Percentiles rank a stretch among this genome's conserved stretches.
Evolutionary conservation across 2,329 filamentous ascomycete genomes (phyloP).

Genomic region (Teratosphaeria epicoccoides): DNA sequence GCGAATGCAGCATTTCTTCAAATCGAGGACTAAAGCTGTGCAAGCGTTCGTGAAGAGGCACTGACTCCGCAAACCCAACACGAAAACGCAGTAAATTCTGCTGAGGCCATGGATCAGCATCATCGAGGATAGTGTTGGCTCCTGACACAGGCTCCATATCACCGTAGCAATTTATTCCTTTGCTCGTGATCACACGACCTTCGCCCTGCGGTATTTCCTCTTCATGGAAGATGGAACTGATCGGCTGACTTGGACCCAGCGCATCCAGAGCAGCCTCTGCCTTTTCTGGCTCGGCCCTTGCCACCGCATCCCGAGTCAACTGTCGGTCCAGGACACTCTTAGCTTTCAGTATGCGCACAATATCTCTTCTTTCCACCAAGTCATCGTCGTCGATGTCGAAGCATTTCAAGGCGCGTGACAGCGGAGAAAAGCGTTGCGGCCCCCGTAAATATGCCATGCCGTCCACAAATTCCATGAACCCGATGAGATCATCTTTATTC

Average conservation of each 20-base stretch:
- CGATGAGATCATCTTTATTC: constrained; percentile 78
- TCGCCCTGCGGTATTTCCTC: constrained; percentile 25
- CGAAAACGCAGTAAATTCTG: constrained; percentile 7
- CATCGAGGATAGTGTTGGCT: constrained; percentile 49
- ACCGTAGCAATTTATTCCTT: constrained; percentile 23
- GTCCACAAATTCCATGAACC: constrained; percentile 82
- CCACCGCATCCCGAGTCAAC: constrained; percentile 72
- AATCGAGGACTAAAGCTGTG: constrained; percentile 13
- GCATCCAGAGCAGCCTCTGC: constrained; percentile 37
- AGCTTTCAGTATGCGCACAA: constrained; percentile 80
- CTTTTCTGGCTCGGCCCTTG: constrained; percentile 64
- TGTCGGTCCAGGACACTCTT: constrained; percentile 88
- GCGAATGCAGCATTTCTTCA: constrained; percentile 28
- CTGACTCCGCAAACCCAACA: not conserved
- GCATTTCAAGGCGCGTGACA: constrained; percentile 68
- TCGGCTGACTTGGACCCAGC: constrained; percentile 34
- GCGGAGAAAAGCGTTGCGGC: constrained; percentile 51
- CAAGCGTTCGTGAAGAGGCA: constrained; percentile 10
- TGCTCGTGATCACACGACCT: constrained; percentile 18
- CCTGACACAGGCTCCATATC: constrained; percentile 18
- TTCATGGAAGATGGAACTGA: constrained; percentile 36
- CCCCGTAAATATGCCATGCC: constrained; percentile 60
- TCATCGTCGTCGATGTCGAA: constrained; percentile 89
- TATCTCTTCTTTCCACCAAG: constrained; percentile 74
- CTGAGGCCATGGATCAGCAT: constrained; percentile 34